Conservation (phyloP, 2,329 filamentous ascomycete genomes). For the Xylariaceae sp. region DNA sequence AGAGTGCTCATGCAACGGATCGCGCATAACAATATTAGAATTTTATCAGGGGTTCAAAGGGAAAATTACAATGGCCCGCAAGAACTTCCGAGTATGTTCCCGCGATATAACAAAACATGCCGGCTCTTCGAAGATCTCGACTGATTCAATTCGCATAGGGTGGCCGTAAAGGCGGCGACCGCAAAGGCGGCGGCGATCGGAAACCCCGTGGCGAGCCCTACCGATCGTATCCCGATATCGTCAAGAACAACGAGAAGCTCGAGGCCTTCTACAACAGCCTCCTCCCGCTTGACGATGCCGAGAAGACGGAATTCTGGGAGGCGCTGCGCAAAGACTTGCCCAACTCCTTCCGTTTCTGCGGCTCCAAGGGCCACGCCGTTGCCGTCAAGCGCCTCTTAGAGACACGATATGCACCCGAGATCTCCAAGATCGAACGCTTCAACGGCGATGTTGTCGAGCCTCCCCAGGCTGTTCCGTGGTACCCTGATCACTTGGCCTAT, state of each 20-base stretch:
- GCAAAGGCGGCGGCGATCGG: constrained; percentile 27
- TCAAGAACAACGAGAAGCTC: constrained; percentile 77
- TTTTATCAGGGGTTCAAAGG: background rate
- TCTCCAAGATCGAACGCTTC: constrained; percentile 73
- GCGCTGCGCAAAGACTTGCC: constrained; percentile 79
- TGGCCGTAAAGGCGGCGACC: constrained; percentile 31
- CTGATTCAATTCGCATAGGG: constrained; percentile 22
- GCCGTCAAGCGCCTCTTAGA: constrained; percentile 85
- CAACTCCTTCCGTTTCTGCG: constrained; percentile 96
- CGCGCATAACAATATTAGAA: background rate
- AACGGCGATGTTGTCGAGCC: constrained; percentile 79
- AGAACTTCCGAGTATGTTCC: constrained; percentile 27
- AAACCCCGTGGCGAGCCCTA: constrained; percentile 31
- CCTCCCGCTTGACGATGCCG: constrained; percentile 68
- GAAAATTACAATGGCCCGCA: constrained; percentile 26
- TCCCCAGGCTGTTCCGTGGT: constrained; percentile 80
- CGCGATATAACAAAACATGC: background rate
- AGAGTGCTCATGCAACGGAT: background rate
- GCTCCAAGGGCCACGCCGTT: constrained; percentile 91
- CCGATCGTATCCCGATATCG: constrained; percentile 53
- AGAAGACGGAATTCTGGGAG: constrained; percentile 78
- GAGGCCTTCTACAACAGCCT: constrained; percentile 81
- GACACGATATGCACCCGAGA: constrained; percentile 84
- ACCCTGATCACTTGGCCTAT: constrained; percentile 92
- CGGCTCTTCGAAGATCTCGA: background rate